Evolutionary conservation across 768 basidiomycete genomes (phyloP), one percentile per base, ranked within the genome.

Genomic region (Candolleomyces eurysporus): DNA sequence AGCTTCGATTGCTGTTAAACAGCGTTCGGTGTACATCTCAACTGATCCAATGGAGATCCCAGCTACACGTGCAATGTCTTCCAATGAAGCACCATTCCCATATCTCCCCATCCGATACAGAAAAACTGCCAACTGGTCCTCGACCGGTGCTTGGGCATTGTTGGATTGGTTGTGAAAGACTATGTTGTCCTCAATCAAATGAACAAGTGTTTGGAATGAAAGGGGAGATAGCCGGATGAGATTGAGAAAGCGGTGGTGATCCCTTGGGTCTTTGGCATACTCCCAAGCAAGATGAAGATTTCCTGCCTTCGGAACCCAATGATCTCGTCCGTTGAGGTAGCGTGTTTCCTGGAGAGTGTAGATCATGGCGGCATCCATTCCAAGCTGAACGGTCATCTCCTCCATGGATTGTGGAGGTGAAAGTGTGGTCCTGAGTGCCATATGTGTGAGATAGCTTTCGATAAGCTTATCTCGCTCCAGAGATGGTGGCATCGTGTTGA

Each of bases 71-170:
- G 73, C 72, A 31, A 76, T 59, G 59, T 75, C 72, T 31, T 65
- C 59, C 6, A 72, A 2, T 26, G 71, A 71, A 7, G 73, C 70
- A 14, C 57, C 72, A 68, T 75, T 74, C 16, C 75, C 69, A 65
- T 68, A 71, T 31, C 63, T 57, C 0, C 73, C 73, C 61, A 72
- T 60, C 19, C 68, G 62, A 65, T 63, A 72, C 8, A 76, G 66
- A 8, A 69, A 64, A 10, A 74, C 67, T 10, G 71, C 72, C 2
- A 75, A 63, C 55, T 76, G 74, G 1, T 59, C 45, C 17, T 70
- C 63, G 2, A 75, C 73, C 14, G 74, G 71, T 2, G 67, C 58
- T 57, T 76, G 75, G 42, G 42, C 13, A 43, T 62, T 53, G 48
- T 73, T 69, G 3, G 71, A 73, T 19, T 68, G 61, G 57, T 69